Evolutionary conservation across 306 rosid genomes (phyloP).

Genomic region (Datisca glomerata): DNA sequence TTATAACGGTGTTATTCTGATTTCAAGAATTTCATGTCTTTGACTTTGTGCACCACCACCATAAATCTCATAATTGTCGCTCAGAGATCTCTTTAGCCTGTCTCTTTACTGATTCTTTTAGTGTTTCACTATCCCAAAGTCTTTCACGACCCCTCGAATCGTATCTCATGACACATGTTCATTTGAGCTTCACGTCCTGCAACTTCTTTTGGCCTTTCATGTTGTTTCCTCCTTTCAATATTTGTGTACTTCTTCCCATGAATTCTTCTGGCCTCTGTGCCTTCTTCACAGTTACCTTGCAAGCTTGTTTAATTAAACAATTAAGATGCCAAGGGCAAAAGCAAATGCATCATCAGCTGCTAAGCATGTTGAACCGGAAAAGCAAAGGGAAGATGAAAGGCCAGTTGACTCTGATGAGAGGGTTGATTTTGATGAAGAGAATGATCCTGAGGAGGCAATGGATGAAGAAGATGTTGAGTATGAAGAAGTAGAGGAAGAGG

Average conservation of each 20-base stretch:
- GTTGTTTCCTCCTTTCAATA: conserved; percentile 73
- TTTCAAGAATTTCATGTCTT: conserved; percentile 33
- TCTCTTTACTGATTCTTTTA: conserved; percentile 37
- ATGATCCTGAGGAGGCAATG: conserved; percentile 66
- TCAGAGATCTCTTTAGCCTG: conserved; percentile 25
- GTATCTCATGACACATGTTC: conserved; percentile 43
- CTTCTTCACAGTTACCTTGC: conserved; percentile 95
- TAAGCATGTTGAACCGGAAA: conserved; percentile 42
- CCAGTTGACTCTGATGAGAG: conserved; percentile 61
- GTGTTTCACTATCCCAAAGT: conserved; percentile 39
- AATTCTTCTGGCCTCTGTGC: conserved; percentile 96
- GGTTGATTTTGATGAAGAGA: conserved; percentile 58
- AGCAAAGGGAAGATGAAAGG: conserved; percentile 31
- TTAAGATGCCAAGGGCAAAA: conserved; percentile 73
- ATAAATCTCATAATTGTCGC: conserved; percentile 22
- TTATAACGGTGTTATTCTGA: conserved; percentile 25
- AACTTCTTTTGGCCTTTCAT: conserved; percentile 63
- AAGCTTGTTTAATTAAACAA: conserved; percentile 61
- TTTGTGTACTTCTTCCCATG: conserved; percentile 86
- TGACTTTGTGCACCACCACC: conserved; percentile 31
- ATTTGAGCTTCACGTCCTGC: conserved; percentile 41
- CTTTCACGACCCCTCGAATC: conserved; percentile 37
- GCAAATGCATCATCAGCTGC: conserved; percentile 50
- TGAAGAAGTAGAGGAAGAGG: conserved; percentile 86
- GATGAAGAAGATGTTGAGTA: conserved; percentile 82